Conservation (phyloP, 106 monocot species). For the Dactylorhiza incarnata region DNA sequence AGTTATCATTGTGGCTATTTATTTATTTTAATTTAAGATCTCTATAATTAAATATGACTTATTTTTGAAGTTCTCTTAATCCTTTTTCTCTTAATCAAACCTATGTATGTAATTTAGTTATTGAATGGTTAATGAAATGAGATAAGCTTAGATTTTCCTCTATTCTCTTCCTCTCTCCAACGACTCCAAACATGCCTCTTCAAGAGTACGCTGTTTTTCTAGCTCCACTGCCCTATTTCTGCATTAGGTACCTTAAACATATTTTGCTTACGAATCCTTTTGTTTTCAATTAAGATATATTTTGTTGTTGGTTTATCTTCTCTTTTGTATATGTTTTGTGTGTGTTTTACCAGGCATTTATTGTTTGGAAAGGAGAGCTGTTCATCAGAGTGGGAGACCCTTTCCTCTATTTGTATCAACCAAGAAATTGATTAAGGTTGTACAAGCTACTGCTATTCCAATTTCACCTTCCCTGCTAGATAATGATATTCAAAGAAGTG, state of each 20-base stretch:
- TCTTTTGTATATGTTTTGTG: neutral
- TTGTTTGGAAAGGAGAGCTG: conserved; percentile 19
- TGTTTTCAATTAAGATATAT: neutral
- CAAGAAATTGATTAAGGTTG: conserved; percentile 15
- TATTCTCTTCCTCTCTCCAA: no score
- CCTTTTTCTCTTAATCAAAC: no score
- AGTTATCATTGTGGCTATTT: neutral
- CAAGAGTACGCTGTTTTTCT: no score
- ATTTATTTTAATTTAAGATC: neutral
- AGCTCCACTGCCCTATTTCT: no score
- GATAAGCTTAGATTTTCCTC: no score
- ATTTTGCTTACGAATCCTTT: neutral
- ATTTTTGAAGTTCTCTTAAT: no score
- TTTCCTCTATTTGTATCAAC: conserved; percentile 7
- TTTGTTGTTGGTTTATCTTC: neutral
- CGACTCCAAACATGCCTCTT: no score
- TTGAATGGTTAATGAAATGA: no score
- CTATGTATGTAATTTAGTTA: no score
- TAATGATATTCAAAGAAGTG: conserved; percentile 38
- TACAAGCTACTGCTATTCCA: conserved; percentile 39
- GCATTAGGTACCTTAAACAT: neutral
- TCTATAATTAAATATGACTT: no score
- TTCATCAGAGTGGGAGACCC: conserved; percentile 12
- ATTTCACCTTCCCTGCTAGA: conserved; percentile 29
- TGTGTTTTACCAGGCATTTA: conserved; percentile 19